Conservation (phyloP, 306 rosid genomes). For the Sophora flavescens region DNA sequence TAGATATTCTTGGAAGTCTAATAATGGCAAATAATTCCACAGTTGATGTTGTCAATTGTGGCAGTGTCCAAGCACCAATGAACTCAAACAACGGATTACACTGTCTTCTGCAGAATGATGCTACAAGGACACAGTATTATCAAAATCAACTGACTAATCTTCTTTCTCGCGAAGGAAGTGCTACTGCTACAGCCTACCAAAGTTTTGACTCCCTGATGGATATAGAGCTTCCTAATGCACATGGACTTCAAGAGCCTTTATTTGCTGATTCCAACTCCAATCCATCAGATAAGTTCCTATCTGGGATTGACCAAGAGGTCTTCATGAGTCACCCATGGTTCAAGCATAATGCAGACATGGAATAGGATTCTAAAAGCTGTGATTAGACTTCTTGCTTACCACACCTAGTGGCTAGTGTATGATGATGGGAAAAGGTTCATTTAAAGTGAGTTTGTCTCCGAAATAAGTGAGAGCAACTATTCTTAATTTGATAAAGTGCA, state of each 20-base stretch:
- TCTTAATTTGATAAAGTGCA: no score
- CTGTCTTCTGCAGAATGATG: conserved; percentile 53
- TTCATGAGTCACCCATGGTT: conserved; percentile 62
- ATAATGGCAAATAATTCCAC: conserved; percentile 60
- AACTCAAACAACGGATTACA: conserved; percentile 46
- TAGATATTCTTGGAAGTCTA: conserved; percentile 68
- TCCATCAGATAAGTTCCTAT: conserved; percentile 59
- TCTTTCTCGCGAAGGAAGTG: conserved; percentile 46
- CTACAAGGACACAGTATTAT: conserved; percentile 46
- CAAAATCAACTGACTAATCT: conserved; percentile 54
- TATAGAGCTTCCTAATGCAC: conserved; percentile 53
- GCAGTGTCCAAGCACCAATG: conserved; percentile 47
- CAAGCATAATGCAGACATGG: conserved; percentile 47
- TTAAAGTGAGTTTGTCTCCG: no score
- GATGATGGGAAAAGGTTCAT: background rate
- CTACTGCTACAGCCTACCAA: conserved; percentile 39
- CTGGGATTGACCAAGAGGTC: conserved; percentile 64
- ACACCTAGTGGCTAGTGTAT: background rate
- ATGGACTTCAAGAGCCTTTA: conserved; percentile 55
- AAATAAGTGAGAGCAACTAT: no score
- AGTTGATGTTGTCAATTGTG: conserved; percentile 43
- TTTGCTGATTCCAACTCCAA: conserved; percentile 52
- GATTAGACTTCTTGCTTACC: conserved; percentile 2
- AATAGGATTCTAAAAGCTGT: conserved; percentile 37
- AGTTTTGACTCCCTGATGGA: conserved; percentile 49